Base-by-base conservation (phyloP, 306 rosid genomes). In the Urtica urens region DNA sequence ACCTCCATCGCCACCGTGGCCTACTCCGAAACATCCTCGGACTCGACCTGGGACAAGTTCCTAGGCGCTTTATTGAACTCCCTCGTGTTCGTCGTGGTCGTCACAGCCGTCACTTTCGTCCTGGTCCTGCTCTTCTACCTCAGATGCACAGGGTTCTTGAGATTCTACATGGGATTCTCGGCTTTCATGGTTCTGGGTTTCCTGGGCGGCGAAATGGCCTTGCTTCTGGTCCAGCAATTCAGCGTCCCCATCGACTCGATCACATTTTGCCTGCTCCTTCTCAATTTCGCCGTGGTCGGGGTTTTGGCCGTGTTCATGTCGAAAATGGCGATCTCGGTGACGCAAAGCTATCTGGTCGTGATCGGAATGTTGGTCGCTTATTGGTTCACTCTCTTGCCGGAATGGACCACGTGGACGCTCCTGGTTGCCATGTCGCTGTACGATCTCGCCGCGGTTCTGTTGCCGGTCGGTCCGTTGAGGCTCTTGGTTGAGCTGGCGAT, bases 331-430 rank as follows among this genome's bases (percentile, higher is more conserved):
- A 84, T 90, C 56, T 1, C 79, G 48, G 82, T 90, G 26, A 84
- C 97, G 1, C 95, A 84, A 73, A 87, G 80, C 2, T 84, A 84
- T 57, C 72, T 90, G 71, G 80, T 90, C 46, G 30, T 79, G 45
- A 81, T 84, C 71, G 97, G 97, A 29, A 79, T 90, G 40, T 47
- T 90, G 78, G 87, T 77, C 38, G 95, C 97, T 40, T 90, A 84
- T 73, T 84, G 82, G 74, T 90, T 90, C 56, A 90, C 95, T n/a
- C 69, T 78, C 64, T 73, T 90, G 52, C 97, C 97, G 43, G 97
- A 90, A 55, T 90, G 97, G 97, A 84, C 97, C 35, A 84, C 97
- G 3, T 90, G 97, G 95, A 77, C 71, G 26, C 65, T 90, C 31
- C 71, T 90, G 64, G 71, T 84, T 79, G 81, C 97, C 33, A 56